Conservation (phyloP, 805 yeast genomes). For the Cyberlindnera mycetangii region DNA sequence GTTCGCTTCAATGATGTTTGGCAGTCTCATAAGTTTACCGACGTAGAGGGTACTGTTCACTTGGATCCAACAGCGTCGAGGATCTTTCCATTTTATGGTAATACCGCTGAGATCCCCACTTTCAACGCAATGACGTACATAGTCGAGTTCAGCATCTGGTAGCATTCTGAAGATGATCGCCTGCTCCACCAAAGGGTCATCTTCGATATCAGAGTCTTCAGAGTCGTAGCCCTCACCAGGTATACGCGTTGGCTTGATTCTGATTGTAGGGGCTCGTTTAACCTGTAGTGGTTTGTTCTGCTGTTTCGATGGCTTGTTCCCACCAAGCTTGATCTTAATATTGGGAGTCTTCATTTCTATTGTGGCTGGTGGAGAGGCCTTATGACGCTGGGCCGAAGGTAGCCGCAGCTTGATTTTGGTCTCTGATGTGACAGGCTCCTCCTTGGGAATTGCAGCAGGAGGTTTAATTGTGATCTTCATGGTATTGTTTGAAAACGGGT, state of each 20-base stretch:
- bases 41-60: constrained; percentile 72
- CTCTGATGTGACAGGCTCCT: constrained; percentile 1
- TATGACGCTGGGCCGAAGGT: constrained; percentile 4
- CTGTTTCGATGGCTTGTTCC: constrained; percentile 5
- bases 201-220: constrained; percentile 94
- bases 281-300: constrained; percentile 26
- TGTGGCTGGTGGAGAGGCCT: constrained; percentile 5
- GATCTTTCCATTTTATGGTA: constrained; percentile 78
- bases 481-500: too few relatives aligned
- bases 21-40: constrained; percentile 84
- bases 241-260: constrained; percentile 58
- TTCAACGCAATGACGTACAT: constrained; percentile 72
- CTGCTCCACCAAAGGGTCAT: constrained; percentile 88
- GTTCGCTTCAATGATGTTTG: constrained; percentile 81
- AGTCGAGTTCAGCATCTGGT: constrained; percentile 66
- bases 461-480: constrained; percentile 16
- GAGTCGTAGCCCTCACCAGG: constrained; percentile 97
- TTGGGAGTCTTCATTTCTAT: constrained; percentile 7
- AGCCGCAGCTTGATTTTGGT: constrained; percentile 18
- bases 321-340: constrained; percentile 16
- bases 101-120: constrained; percentile 71
- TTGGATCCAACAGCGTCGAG: constrained; percentile 71
- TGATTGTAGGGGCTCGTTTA: constrained; percentile 12
- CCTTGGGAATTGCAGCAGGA: constrained; percentile 1
- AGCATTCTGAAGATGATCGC: constrained; percentile 76